Base-by-base conservation (phyloP, 1,284 basidiomycete species). In the Xanthoconium separans region DNA sequence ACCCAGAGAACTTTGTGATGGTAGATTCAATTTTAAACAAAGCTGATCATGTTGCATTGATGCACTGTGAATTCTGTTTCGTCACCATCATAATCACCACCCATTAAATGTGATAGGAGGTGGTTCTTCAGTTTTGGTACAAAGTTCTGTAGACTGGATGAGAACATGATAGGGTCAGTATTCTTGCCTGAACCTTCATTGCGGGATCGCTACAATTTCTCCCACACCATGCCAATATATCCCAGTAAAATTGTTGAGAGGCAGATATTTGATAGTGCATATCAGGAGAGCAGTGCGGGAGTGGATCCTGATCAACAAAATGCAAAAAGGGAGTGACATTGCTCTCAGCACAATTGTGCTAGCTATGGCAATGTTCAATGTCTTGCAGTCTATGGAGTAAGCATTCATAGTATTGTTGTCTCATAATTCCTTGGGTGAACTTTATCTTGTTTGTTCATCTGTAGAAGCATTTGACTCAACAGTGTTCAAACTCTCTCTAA, bases 391-490 rank as follows among this genome's bases (percentile, higher is more conserved):
- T 31, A 6, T 30, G 42, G 10, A 70, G 47, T 4, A 65, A 36
- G 1, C 48, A 46, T 29, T 68, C 55, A 1, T 58, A 49, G 0
- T 54, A 46, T 27, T 68, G 60, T 20, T 62, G 58, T 16, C 22
- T 61, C 0, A 69, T 57, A 33, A 78, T 71, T 18, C 70, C 66
- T 0, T 13, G 10, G 0, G 55, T 44, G 20, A 60, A 59, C 5
- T 65, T 48, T 18, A 58, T 60, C 47, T 74, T 75, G 51, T 70
- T 72, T 1, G 66, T 72, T 53, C 57, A 58, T 1, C 51, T 34
- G 53, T 73, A 75, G n/a, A 70, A 65, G 0, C 48, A 33, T 44
- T 78, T 78, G 5, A 72, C 42, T 1, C 39, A 15, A 0, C 12
- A 11, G 39, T 62, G 61, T 30, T 61, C 58, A 0, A 58, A 47